Conservation (phyloP, 164 flowering plant species). For the Macadamia tetraphylla region DNA sequence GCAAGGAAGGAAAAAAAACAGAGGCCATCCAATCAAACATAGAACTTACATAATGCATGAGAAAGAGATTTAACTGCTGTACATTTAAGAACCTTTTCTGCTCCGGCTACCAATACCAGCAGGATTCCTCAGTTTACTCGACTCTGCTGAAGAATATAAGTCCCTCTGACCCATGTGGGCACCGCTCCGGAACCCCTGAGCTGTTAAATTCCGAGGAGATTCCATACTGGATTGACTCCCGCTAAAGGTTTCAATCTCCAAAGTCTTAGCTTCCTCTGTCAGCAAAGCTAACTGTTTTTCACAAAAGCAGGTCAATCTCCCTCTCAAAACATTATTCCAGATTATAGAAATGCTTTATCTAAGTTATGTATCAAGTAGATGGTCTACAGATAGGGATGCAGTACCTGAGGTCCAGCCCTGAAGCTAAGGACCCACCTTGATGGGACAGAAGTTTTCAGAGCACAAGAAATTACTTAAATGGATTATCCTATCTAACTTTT, state of each 20-base stretch:
- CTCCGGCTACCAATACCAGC: conserved; percentile 45
- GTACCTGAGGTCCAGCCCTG: background rate
- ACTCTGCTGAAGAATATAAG: conserved; percentile 29
- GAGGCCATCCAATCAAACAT: background rate
- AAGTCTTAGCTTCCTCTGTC: conserved; percentile 61
- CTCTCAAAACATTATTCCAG: background rate
- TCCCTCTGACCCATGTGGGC: conserved; percentile 38
- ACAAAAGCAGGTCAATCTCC: conserved; percentile 3
- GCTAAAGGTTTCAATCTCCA: conserved; percentile 55
- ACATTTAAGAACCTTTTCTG: conserved; percentile 29
- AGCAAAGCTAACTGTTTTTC: conserved; percentile 54
- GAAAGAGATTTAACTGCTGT: conserved; percentile 1
- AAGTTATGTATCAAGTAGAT: too few relatives aligned
- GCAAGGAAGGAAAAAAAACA: background rate
- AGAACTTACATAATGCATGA: conserved; percentile 7
- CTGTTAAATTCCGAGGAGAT: conserved; percentile 38
- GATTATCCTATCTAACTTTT: background rate
- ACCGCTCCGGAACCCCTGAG: conserved; percentile 46
- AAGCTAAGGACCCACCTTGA: background rate
- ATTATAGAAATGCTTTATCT: background rate
- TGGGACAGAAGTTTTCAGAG: background rate
- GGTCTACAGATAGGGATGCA: background rate
- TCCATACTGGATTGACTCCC: conserved; percentile 41
- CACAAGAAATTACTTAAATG: background rate
- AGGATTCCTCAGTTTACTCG: conserved; percentile 23